Evolutionary conservation across 2,329 filamentous ascomycete species (phyloP).

Genomic region (Diaporthe eres): DNA sequence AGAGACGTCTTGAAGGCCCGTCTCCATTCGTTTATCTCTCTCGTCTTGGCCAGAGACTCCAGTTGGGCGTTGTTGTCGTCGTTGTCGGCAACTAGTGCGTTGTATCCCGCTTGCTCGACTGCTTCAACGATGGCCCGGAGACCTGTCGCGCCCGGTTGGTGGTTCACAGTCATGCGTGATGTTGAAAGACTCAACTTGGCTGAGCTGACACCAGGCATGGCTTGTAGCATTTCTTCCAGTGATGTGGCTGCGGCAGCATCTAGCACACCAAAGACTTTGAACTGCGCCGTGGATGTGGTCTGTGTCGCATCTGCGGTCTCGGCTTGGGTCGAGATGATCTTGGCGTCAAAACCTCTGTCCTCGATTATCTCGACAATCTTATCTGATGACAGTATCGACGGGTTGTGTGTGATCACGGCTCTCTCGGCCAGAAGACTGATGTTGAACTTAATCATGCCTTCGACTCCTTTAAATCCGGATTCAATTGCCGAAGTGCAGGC

Average conservation of each 20-base stretch:
- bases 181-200: constrained; percentile 81
- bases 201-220: constrained; percentile 79
- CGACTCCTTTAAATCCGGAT: constrained; percentile 80
- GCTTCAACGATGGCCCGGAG: constrained; percentile 86
- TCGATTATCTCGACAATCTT: constrained; percentile 88
- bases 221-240: constrained; percentile 77
- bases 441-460: constrained; percentile 90
- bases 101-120: constrained; percentile 86
- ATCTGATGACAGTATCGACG: constrained; percentile 76
- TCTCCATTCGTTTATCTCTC: constrained; percentile 95
- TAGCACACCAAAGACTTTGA: constrained; percentile 86
- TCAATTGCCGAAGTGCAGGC: constrained; percentile 95
- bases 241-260: constrained; percentile 79
- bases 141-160: constrained; percentile 80
- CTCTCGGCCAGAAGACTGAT: constrained; percentile 95
- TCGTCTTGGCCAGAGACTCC: constrained; percentile 95
- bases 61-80: constrained; percentile 98
- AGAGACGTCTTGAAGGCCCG: constrained; percentile 83
- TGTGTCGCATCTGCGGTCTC: constrained; percentile 68
- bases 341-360: constrained; percentile 89
- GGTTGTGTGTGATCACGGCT: constrained; percentile 88
- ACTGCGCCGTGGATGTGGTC: constrained; percentile 75
- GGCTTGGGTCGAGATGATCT: constrained; percentile 81
- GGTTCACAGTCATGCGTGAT: constrained; percentile 80
- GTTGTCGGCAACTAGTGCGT: constrained; percentile 89